Evolutionary conservation across 139 green algal genomes (phyloP), one percentile per base, ranked within the genome.

Genomic region (Trebouxia sp.): DNA sequence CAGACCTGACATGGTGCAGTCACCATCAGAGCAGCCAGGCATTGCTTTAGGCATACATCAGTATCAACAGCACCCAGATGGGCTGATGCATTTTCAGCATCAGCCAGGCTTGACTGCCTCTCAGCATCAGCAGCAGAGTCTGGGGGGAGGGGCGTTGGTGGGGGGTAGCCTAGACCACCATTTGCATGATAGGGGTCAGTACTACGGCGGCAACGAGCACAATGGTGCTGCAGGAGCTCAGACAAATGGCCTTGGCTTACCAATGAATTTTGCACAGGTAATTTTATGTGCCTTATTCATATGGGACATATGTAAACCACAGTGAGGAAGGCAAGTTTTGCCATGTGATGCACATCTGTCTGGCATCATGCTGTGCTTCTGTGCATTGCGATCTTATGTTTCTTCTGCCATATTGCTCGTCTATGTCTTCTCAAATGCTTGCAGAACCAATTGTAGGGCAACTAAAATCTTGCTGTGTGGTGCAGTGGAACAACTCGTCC

Each of bases 41-140:
- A 14, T 72, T 32, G 62, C 35, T 7, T 17, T 72, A 35, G 62
- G 62, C n/a, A 45, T 72, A 0, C 62, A 72, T 45, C 32, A 72
- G 62, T 72, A 72, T n/a, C 62, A 72, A 35, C 62, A 72, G 62
- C 62, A 72, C 43, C 7, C 62, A 4, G 62, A 43, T 72, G 62
- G 62, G 9, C 26, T 72, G 32, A 72, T 72, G 62, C 62, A 72
- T 37, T 72, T 72, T 15, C 62, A 72, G 62, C 62, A 72, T 72
- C 62, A 72, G 62, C 62, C 62, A 10, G 9, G 5, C 10, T n/a
- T 72, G 62, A 6, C 3, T 30, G 62, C 62, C 15, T 11, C 43
- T 22, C 62, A 65, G 55, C 55, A 72, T 32, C 62, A 72, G 62
- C 32, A 45, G 62, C 62, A 72, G n/a, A 35, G 62, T 9, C 32